These are phyloP conservation scores for Magnolia sinica DNA, from an alignment of 164 flowering plant species.

Conservation along the genomic window DNA sequence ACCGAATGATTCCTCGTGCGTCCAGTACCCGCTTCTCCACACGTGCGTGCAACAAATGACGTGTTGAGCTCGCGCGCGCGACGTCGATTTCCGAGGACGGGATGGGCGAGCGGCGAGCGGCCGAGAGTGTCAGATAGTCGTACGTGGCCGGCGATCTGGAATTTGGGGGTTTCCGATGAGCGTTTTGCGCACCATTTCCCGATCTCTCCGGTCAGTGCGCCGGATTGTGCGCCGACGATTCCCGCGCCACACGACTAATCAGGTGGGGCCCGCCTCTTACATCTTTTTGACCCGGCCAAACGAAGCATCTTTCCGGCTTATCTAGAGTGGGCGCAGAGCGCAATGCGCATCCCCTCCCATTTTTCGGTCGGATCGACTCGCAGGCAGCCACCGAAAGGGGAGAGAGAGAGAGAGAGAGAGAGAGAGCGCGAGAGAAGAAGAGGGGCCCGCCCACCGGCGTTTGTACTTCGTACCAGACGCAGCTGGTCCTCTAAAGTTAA, in stretches of 20 bases:
- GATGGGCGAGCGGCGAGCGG: not conserved
- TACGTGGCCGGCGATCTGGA: slow-evolving; percentile 13
- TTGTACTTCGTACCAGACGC: not conserved
- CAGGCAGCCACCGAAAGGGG: not conserved
- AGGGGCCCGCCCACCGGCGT: not conserved
- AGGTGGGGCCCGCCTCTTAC: not conserved
- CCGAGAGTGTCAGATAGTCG: not conserved
- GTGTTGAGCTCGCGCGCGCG: not conserved
- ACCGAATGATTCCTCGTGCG: slow-evolving; percentile 11
- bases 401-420: not conserved
- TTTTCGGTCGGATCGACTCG: not conserved
- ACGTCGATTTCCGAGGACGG: not conserved
- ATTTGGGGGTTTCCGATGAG: not conserved
- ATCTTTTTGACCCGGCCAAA: not conserved
- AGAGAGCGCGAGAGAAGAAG: not conserved
- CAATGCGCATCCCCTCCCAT: not conserved
- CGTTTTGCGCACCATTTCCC: slow-evolving; percentile 2
- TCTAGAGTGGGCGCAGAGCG: not conserved
- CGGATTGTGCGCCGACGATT: slow-evolving; percentile 26
- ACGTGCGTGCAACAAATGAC: slow-evolving; percentile 5
- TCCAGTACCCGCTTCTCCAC: not conserved
- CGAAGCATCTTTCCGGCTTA: not conserved
- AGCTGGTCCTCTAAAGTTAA: not conserved
- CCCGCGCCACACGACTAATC: slow-evolving; percentile 13
- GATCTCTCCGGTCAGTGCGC: slow-evolving; percentile 18